A percentile compares a stretch with the other conserved stretches of the same genome.
These are phyloP conservation scores for Lipomyces orientalis DNA, from an alignment of 805 yeast genomes.

Conservation along the genomic window DNA sequence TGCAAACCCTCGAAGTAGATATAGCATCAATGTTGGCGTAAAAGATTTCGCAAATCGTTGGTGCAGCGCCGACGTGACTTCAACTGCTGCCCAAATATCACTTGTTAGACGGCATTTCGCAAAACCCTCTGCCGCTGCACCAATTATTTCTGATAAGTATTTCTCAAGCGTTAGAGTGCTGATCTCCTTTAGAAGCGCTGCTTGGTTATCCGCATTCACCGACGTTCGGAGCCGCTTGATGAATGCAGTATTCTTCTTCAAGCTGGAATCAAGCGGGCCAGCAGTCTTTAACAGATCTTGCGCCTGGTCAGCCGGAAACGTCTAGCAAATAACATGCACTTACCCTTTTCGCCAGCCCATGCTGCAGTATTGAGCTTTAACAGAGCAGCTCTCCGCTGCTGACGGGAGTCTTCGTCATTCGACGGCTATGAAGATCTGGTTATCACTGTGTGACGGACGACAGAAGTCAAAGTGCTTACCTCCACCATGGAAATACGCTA, in stretches of 20 bases:
- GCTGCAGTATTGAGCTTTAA: constrained; percentile 10
- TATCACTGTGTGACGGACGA: background rate
- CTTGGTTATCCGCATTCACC: constrained; percentile 58
- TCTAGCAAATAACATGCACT: background rate
- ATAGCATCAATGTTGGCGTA: constrained; percentile 45
- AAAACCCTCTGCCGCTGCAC: constrained; percentile 68
- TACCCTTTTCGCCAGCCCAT: constrained; percentile 14
- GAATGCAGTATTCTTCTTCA: constrained; percentile 80
- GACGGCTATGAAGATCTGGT: background rate
- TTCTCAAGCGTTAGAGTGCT: constrained; percentile 68
- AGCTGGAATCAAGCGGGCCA: constrained; percentile 63
- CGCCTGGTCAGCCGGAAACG: background rate
- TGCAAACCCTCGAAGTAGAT: constrained; percentile 41
- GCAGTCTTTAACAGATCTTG: constrained; percentile 32
- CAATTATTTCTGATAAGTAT: constrained; percentile 71
- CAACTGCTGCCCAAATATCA: constrained; percentile 68
- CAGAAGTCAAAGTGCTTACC: background rate
- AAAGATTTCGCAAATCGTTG: constrained; percentile 68
- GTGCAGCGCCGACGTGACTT: constrained; percentile 72
- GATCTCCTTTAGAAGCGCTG: constrained; percentile 64
- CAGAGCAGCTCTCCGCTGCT: constrained; percentile 10
- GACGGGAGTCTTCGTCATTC: constrained; percentile 1
- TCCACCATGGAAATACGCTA: constrained; percentile 8
- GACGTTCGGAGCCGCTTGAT: constrained; percentile 69
- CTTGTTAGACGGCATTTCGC: constrained; percentile 56